Base-by-base conservation (phyloP, 2,329 filamentous ascomycete species). In the Diaporthe helianthi region DNA sequence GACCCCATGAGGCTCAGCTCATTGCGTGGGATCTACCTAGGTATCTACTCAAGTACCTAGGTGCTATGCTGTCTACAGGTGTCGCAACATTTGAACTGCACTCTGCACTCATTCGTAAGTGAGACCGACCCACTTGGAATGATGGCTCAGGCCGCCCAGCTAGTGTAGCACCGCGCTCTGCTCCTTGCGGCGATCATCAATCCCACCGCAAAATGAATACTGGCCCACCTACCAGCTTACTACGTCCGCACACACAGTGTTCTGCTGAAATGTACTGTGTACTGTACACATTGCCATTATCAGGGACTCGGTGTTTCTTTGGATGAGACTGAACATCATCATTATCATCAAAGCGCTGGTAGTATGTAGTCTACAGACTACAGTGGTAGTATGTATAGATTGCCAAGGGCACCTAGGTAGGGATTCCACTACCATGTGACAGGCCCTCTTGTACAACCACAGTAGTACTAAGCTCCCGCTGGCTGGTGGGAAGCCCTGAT, bases 281-380 rank as follows among this genome's bases (percentile, higher is more conserved):
- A 47, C 44, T 47, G 44, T 47, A 22, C 44, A 31, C 7, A 52
- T 15, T 38, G 36, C 36, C 33, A 19, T 15, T 8, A 24, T 41
- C 19, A 22, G 46, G 22, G 26, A 38, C 31, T 33, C 44, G n/a
- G 41, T 66, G 53, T 53, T 55, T 47, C 47, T 31, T 54, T 36
- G 54, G 63, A 55, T 69, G 68, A 69, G 68, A 69, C 68, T 52
- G n/a, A 54, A 67, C 26, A 38, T 41, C 15, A 54, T 26, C 10
- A 7, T 33, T 9, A 15, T 46, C 46, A 67, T 47, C 41, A 47
- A 47, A 47, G 58, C 26, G 47, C 24, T 9, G 10, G 15, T n/a
- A 24, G 7, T n/a, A n/a, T n/a, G n/a, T n/a, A n/a, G n/a, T n/a
- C n/a, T n/a, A n/a, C n/a, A n/a, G n/a, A n/a, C n/a, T n/a, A n/a